Evolutionary conservation across 768 basidiomycete genomes (phyloP).

Genomic region (Lactifluus rugatus): DNA sequence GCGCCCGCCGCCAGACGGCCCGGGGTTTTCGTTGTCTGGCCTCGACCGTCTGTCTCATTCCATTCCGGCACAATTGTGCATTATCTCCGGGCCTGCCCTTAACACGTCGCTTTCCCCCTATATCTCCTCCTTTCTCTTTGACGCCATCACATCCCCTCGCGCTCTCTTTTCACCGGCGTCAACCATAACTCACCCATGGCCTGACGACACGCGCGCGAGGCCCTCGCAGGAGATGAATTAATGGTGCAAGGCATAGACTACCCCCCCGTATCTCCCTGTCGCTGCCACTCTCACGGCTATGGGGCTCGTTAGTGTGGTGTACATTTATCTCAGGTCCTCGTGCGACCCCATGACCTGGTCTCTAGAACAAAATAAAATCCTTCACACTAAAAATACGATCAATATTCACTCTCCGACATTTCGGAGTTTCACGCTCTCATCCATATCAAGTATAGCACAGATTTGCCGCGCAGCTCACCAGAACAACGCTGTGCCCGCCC

Average conservation of each 20-base stretch:
- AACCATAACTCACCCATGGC: conserved; percentile 10
- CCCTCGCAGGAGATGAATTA: conserved; percentile 22
- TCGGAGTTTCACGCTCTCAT: neutral
- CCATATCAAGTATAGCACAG: neutral
- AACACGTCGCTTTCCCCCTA: neutral
- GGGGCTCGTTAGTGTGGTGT: conserved; percentile 23
- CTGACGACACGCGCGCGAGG: conserved; percentile 14
- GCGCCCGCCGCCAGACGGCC: conserved; percentile 2
- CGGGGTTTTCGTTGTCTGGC: neutral
- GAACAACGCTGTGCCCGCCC: too few species aligned
- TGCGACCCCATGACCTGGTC: neutral
- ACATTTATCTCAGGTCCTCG: conserved; percentile 5
- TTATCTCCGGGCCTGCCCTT: conserved; percentile 12
- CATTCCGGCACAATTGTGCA: neutral
- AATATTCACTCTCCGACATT: neutral
- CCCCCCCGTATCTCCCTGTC: conserved; percentile 21
- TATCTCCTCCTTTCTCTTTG: neutral
- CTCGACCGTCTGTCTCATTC: neutral
- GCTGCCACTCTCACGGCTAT: conserved; percentile 13
- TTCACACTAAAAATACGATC: neutral
- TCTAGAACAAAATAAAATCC: neutral
- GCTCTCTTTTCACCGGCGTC: conserved; percentile 7
- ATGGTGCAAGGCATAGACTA: conserved; percentile 22
- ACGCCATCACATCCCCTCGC: conserved; percentile 14
- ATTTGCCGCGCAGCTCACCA: neutral